Evolutionary conservation across 768 basidiomycete species (phyloP), one percentile per base, ranked within the genome.

Genomic region (Ephemerocybe angulata): DNA sequence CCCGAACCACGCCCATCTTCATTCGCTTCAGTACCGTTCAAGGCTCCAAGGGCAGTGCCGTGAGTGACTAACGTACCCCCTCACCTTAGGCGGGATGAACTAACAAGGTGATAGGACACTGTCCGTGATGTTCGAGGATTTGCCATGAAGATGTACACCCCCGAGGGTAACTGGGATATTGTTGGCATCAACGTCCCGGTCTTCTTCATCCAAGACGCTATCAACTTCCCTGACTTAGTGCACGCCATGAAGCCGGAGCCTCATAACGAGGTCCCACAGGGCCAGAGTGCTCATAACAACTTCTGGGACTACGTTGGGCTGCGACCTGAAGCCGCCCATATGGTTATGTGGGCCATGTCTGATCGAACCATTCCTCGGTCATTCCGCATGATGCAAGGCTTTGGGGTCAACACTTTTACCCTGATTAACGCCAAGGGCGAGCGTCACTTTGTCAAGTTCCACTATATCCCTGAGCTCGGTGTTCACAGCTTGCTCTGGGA

Each of bases 101-200:
- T 58, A 24, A 30, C 33, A 33, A 54, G 29, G 17, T 17, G 49
- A 22, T 49, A 85, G 80, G 84, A 87, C 58, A 87, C 85, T 24
- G 87, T 89, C 37, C 83, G 91, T 37, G 92, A 95, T 63, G 90
- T 92, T 24, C 82, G 92, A 57, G 92, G 92, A 0, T 95, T 95
- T 64, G 92, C 93, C 0, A 72, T 79, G 50, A 86, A 91, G 63
- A 84, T 93, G 62, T 93, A 92, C 67, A 91, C 92, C 0, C 67
- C 84, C 1, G 88, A 93, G 67, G 91, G 90, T 3, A 92, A 90
- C 60, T 89, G 86, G 86, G 92, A 94, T 63, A 71, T 95, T 30
- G 91, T 93, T 33, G 88, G 84, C 17, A 90, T 90, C 62, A 76
- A 91, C 60, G 84, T 89, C 33, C 88, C 91, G 7, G 82, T 93